Conservation (phyloP, 1,284 basidiomycete species). For the Naganishia liquefaciens region DNA sequence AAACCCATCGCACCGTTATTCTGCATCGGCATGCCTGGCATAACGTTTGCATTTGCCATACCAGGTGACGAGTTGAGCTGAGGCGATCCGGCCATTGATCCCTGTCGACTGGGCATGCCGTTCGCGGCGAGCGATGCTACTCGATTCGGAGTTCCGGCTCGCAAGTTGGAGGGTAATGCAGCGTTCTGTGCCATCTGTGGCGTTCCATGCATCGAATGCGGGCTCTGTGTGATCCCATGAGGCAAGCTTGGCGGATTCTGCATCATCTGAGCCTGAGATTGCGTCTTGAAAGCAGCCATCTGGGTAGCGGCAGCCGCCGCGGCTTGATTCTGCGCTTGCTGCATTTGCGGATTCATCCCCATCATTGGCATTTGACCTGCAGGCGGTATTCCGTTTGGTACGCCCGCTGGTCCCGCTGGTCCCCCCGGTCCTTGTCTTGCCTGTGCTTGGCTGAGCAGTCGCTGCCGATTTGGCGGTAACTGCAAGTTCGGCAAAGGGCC, state of each 20-base stretch:
- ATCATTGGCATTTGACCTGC: conserved; percentile 15
- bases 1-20: conserved; percentile 8
- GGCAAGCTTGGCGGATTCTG: conserved; percentile 21
- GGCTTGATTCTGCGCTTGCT: conserved; percentile 24
- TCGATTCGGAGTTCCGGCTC: conserved; percentile 29
- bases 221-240: conserved; percentile 24
- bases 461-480: conserved; percentile 44
- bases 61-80: conserved; percentile 19
- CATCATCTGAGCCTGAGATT: conserved; percentile 22
- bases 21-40: not conserved
- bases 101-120: conserved; percentile 23
- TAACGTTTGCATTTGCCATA: conserved; percentile 10
- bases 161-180: conserved; percentile 15
- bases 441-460: conserved; percentile 29
- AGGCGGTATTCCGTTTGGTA: conserved; percentile 17
- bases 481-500: conserved; percentile 41
- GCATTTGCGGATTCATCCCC: conserved; percentile 26
- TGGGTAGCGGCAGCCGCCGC: conserved; percentile 19
- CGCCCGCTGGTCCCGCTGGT: not conserved
- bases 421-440: conserved; percentile 9
- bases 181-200: conserved; percentile 26
- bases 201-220: conserved; percentile 30
- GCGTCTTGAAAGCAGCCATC: conserved; percentile 26
- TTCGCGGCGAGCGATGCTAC: conserved; percentile 25
- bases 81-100: conserved; percentile 20